Conservation (phyloP, 202 grass and related monocot species). For the Schoenoplectus triqueter region DNA sequence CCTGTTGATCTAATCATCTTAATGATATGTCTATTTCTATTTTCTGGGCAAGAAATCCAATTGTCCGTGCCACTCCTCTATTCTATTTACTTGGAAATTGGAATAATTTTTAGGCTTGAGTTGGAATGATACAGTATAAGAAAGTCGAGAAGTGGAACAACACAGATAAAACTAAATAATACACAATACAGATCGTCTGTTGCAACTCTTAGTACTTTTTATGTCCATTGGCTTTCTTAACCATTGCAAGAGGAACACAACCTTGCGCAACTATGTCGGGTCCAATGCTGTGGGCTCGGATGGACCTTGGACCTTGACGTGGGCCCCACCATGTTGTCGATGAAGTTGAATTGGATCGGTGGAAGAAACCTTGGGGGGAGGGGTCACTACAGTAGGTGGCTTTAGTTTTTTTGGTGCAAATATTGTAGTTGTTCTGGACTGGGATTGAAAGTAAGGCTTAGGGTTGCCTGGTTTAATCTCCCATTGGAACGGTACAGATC, state of each 20-base stretch:
- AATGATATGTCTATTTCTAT: neutral
- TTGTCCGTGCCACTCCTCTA: neutral
- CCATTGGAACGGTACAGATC: slow-evolving; percentile 85
- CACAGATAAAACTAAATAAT: neutral
- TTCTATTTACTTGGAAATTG: neutral
- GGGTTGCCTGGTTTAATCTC: slow-evolving; percentile 77
- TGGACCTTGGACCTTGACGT: neutral
- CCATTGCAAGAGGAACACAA: slow-evolving; percentile 54
- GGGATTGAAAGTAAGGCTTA: slow-evolving; percentile 45
- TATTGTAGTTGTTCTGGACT: slow-evolving; percentile 23
- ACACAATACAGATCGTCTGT: neutral
- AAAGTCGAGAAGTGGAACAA: neutral
- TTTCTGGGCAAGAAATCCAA: neutral
- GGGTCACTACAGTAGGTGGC: slow-evolving; percentile 60
- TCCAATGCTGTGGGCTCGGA: neutral
- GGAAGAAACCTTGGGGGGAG: slow-evolving; percentile 35
- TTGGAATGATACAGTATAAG: neutral
- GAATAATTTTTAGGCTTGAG: neutral
- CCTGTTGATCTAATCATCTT: neutral
- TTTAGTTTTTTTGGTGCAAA: slow-evolving; percentile 44
- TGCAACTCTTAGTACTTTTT: slow-evolving; percentile 7
- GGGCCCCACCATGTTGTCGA: slow-evolving; percentile 32
- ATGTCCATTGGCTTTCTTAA: slow-evolving; percentile 49
- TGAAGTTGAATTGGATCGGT: slow-evolving; percentile 48
- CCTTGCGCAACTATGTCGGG: slow-evolving; percentile 16